A percentile compares a stretch with the other conserved stretches of the same genome.
phyloP scores from a whole-genome alignment of 352 stramenopile genomes.

The Globisporangium radiosum region DNA sequence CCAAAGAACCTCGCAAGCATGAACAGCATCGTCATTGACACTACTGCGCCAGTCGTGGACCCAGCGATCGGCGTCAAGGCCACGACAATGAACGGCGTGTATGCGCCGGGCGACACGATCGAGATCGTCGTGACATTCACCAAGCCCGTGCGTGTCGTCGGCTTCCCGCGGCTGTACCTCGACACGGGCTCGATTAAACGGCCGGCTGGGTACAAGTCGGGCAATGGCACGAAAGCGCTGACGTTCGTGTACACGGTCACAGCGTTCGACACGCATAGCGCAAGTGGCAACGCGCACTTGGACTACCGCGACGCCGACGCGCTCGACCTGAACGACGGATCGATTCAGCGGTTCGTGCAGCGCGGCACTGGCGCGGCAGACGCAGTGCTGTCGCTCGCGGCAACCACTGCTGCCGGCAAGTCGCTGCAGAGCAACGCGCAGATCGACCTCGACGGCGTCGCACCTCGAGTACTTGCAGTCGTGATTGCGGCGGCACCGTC shows the following conservation, averaged over 20 bases:
- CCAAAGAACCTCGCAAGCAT: conserved; percentile 38
- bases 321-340: conserved; percentile 60
- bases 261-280: conserved; percentile 45
- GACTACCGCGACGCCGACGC: conserved; percentile 62
- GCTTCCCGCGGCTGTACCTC: conserved; percentile 63
- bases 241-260: conserved; percentile 72
- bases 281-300: conserved; percentile 34
- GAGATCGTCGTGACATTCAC: conserved; percentile 67
- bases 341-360: conserved; percentile 40
- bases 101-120: conserved; percentile 63
- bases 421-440: conserved; percentile 40
- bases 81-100: conserved; percentile 41
- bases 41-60: conserved; percentile 46
- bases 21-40: conserved; percentile 68
- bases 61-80: conserved; percentile 46
- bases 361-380: conserved; percentile 12
- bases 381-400: conserved; percentile 33
- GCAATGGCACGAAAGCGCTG: conserved; percentile 50
- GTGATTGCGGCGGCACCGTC: conserved; percentile 26
- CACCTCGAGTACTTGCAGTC: conserved; percentile 39
- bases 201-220: conserved; percentile 52
- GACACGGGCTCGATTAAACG: conserved; percentile 68
- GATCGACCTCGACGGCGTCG: conserved; percentile 43
- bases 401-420: conserved; percentile 27
- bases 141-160: conserved; percentile 57